A percentile compares a stretch with the other conserved stretches of the same genome.
Conservation (phyloP, 2,329 filamentous ascomycete genomes). For the Rutstroemia sydowiana region DNA sequence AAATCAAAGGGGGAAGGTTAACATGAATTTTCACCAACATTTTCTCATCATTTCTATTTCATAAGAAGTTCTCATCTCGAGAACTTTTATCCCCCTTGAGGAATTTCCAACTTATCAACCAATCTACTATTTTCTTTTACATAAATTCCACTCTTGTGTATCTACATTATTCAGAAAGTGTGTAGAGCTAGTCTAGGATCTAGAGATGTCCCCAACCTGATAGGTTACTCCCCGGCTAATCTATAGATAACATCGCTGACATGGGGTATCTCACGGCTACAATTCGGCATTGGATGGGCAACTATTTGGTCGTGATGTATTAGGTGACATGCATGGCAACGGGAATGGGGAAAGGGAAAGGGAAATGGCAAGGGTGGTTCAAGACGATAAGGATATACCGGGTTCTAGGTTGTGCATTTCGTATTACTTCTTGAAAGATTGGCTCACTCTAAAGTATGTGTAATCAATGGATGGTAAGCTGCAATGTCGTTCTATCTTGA, state of each 20-base stretch:
- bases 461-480: too few relatives aligned
- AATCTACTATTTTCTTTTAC: slow-evolving; percentile 4
- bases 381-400: too few relatives aligned
- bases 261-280: background rate
- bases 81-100: background rate
- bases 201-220: slow-evolving; percentile 6
- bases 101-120: background rate
- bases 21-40: background rate
- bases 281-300: too few relatives aligned
- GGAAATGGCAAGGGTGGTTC: too few relatives aligned
- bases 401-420: too few relatives aligned
- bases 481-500: too few relatives aligned
- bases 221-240: background rate
- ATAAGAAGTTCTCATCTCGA: background rate
- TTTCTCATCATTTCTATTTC: background rate
- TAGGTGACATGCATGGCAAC: too few relatives aligned
- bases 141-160: slow-evolving; percentile 3
- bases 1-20: background rate
- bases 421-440: too few relatives aligned
- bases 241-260: too few relatives aligned
- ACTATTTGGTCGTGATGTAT: too few relatives aligned
- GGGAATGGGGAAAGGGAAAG: too few relatives aligned
- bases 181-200: slow-evolving; percentile 7
- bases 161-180: background rate
- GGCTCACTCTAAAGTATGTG: too few relatives aligned